Evolutionary conservation across 2,329 filamentous ascomycete genomes (phyloP), one percentile per base, ranked within the genome.

Genomic region (Microsporum audouinii): DNA sequence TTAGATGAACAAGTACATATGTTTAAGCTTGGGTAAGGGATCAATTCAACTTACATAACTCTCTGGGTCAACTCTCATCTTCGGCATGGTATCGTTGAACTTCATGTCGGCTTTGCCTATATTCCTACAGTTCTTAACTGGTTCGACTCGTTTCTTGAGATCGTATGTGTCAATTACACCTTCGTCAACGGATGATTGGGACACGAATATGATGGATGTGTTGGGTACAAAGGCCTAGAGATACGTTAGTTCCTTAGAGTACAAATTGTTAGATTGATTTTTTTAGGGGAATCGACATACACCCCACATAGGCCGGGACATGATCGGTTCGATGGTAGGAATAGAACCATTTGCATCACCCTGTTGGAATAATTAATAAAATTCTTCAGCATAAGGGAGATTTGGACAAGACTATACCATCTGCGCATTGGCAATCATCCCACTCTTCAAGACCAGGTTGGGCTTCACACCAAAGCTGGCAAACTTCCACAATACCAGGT

Each of bases 1-100:
- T 29, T 41, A 58, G 23, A 5, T n/a, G 27, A 29, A 23, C 17
- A 23, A 6, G 49, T 57, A 57, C 38, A 14, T 17, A 12, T 27
- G 23, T 31, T 4, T 29, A 39, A 41, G 55, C 4, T 23, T 31
- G n/a, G 6, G 58, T 33, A 49, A 2, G 5, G 5, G 36, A 27
- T 8, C 12, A 23, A n/a, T 12, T 17, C 1, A 27, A 55, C 79
- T 76, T 67, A 80, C 77, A 77, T 96, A 97, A 69, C 83, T 86
- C 80, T 97, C 92, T 3, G 92, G 88, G 73, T 97, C 91, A 63
- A 97, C 91, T 68, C 79, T 85, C 89, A 97, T 96, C 76, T 81
- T 84, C 12, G 92, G 92, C 83, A 84, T 90, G 60, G 76, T 75
- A 69, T 90, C 85, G 73, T 96, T 96, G 74, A 84, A 91, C 70